A percentile compares a stretch with the other conserved stretches of the same genome.
phyloP scores from a whole-genome alignment of 208 protist species.

The Acanthamoeba sp. region DNA sequence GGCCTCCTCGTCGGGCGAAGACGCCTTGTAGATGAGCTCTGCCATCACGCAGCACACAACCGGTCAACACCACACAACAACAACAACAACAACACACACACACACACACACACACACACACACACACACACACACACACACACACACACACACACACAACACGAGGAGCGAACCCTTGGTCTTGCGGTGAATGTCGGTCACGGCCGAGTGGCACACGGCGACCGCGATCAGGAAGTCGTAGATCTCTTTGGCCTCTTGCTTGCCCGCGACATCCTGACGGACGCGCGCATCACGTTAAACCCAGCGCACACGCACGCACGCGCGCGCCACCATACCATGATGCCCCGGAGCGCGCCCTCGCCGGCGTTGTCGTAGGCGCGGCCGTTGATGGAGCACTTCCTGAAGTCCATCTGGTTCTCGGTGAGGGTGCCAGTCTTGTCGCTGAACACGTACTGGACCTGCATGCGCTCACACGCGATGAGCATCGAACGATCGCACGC shows the following conservation, averaged over 20 bases:
- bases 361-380: background rate
- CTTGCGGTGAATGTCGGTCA: slow-evolving; percentile 31
- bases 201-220: slow-evolving; percentile 66
- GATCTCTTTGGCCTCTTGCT: slow-evolving; percentile 44
- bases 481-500: too few species aligned
- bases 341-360: slow-evolving; percentile 55
- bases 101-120: background rate
- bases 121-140: background rate
- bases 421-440: slow-evolving; percentile 89
- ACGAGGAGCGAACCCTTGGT: background rate
- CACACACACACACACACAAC: background rate
- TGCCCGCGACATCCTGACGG: background rate
- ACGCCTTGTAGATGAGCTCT: slow-evolving; percentile 89
- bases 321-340: slow-evolving; percentile 11
- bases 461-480: slow-evolving; percentile 54
- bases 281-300: background rate
- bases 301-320: slow-evolving; percentile 13
- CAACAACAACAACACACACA: background rate
- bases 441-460: slow-evolving; percentile 85
- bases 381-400: slow-evolving; percentile 84
- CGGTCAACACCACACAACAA: slow-evolving; percentile 18
- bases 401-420: slow-evolving; percentile 86
- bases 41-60: background rate
- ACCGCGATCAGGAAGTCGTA: slow-evolving; percentile 69
- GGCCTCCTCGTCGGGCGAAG: slow-evolving; percentile 96